Percentiles rank a stretch among this genome's conserved stretches.
Evolutionary conservation across 768 basidiomycete genomes (phyloP).

Genomic region (Sporobolomyces pararoseus): DNA sequence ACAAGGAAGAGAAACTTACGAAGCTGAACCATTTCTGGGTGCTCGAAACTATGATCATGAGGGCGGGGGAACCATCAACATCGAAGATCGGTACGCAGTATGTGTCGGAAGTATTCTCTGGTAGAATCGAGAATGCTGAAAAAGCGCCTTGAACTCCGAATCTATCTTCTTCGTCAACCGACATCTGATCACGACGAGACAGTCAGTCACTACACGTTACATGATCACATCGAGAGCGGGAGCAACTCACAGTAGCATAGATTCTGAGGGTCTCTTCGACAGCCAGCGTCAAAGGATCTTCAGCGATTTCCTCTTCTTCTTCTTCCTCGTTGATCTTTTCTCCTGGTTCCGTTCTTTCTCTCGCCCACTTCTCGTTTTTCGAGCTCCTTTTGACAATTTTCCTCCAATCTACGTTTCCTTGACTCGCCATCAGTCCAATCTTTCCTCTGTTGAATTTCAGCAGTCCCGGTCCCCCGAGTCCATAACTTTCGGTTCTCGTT

Average conservation of each 20-base stretch:
- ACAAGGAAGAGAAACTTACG: not conserved
- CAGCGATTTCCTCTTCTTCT: not conserved
- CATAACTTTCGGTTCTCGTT: not conserved
- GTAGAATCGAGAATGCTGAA: conserved; percentile 1
- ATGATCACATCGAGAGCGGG: too few relatives aligned
- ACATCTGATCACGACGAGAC: too few relatives aligned
- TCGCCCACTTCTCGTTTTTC: not conserved
- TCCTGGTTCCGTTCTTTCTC: not conserved
- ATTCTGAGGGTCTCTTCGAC: conserved; percentile 7
- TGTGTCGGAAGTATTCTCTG: not conserved
- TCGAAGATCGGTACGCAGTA: conserved; percentile 31
- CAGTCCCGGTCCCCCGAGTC: not conserved
- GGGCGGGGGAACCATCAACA: conserved; percentile 17
- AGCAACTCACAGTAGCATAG: conserved; percentile 7
- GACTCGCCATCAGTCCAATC: conserved; percentile 12
- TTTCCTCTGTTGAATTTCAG: not conserved
- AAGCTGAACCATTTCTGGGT: conserved; percentile 30
- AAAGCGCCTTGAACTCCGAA: not conserved
- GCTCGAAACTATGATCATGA: conserved; percentile 32
- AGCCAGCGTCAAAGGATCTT: not conserved
- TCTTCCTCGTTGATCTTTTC: not conserved
- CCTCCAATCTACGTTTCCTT: conserved; percentile 9
- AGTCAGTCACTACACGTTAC: too few relatives aligned
- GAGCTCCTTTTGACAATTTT: conserved; percentile 1
- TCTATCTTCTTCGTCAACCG: not conserved